These are phyloP conservation scores for Collybia mongolica DNA, from an alignment of 768 basidiomycete genomes.

Conservation along the genomic window DNA sequence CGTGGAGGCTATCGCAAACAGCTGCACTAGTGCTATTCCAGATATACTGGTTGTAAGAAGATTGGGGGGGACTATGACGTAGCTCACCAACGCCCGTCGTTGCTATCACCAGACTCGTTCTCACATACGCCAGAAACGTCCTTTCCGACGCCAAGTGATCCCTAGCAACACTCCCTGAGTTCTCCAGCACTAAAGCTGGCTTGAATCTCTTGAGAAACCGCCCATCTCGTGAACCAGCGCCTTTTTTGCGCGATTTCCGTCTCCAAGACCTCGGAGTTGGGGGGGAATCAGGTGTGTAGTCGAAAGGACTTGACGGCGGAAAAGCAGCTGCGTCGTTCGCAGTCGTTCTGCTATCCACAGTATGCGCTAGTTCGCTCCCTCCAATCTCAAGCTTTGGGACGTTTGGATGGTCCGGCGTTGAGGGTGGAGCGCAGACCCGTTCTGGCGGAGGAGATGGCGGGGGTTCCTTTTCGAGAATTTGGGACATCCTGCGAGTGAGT, in stretches of 20 bases:
- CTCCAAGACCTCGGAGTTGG: not conserved
- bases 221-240: not conserved
- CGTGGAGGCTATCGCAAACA: conserved; percentile 40
- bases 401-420: conserved; percentile 4
- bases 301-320: not conserved
- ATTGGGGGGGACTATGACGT: conserved; percentile 2
- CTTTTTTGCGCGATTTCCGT: conserved; percentile 6
- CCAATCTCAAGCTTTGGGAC: conserved; percentile 2
- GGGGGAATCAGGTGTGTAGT: not conserved
- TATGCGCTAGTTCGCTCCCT: not conserved
- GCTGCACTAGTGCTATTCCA: conserved; percentile 49
- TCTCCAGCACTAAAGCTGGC: conserved; percentile 36
- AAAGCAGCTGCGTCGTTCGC: not conserved
- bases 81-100: conserved; percentile 58
- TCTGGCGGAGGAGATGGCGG: conserved; percentile 7
- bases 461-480: conserved; percentile 1
- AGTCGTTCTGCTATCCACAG: too few species aligned
- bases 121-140: conserved; percentile 62
- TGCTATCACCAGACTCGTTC: conserved; percentile 62
- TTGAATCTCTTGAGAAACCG: not conserved
- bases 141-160: conserved; percentile 66
- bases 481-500: conserved; percentile 1
- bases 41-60: not conserved
- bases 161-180: conserved; percentile 60
- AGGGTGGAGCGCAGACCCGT: conserved; percentile 11